Evolutionary conservation across 2,329 filamentous ascomycete species (phyloP).

Genomic region (Pseudogymnoascus sp.): DNA sequence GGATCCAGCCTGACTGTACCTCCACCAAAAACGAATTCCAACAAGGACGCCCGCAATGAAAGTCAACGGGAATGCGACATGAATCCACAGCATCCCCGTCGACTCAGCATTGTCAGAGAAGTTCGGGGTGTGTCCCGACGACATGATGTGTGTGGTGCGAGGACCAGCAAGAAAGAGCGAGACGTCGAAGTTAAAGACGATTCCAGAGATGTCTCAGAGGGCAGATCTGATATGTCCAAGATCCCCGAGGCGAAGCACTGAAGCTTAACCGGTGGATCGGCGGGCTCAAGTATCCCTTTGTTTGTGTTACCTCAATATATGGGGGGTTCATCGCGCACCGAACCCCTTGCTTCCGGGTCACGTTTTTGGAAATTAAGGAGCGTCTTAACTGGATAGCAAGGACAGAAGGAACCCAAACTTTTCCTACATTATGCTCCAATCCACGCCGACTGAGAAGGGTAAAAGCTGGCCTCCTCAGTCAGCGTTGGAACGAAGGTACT

Average conservation of each 20-base stretch:
- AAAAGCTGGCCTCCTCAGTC: not conserved
- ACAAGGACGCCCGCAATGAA: not conserved
- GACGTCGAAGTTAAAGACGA: not conserved
- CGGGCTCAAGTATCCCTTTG: not conserved
- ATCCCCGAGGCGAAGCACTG: not conserved
- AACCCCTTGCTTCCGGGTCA: not conserved
- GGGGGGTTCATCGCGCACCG: not conserved
- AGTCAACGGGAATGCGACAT: not conserved
- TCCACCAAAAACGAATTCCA: not conserved
- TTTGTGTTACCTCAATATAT: not conserved
- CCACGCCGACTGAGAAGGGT: not conserved
- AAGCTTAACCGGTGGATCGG: not conserved
- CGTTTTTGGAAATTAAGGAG: not conserved
- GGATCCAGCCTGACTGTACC: not conserved
- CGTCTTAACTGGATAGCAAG: not conserved
- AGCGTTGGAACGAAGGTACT: not conserved
- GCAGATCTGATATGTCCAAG: not conserved
- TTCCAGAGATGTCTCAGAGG: not conserved
- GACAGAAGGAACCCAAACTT: not conserved
- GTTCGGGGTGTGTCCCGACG: not conserved
- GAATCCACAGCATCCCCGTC: not conserved
- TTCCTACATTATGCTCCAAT: not conserved
- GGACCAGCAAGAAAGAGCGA: not conserved
- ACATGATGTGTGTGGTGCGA: not conserved
- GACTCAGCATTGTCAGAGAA: not conserved